phyloP scores from a whole-genome alignment of 345 rosid genomes.

The Eucalyptus regnans region DNA sequence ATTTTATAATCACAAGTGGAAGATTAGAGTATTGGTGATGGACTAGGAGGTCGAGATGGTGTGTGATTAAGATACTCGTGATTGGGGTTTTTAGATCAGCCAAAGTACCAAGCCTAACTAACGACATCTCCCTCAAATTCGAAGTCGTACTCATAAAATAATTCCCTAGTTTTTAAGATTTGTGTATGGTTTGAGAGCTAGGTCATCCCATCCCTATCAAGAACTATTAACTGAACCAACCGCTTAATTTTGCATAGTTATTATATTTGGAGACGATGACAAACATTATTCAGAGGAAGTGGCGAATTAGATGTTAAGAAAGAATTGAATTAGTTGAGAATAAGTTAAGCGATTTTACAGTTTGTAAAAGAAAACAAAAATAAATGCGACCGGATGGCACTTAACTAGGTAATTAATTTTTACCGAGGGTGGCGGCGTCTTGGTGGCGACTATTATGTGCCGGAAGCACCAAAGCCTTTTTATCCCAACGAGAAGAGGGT shows the following conservation, averaged over 20 bases:
- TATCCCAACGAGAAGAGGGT: background rate
- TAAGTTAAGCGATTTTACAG: background rate
- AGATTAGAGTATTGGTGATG: background rate
- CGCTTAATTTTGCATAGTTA: background rate
- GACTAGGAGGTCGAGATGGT: background rate
- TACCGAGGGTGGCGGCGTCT: background rate
- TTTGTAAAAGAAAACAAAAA: background rate
- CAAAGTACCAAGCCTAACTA: background rate
- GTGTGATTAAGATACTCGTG: background rate
- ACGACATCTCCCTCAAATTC: background rate
- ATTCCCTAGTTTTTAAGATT: background rate
- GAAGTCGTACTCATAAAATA: background rate
- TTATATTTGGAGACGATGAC: background rate
- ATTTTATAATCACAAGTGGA: background rate
- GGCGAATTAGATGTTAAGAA: background rate
- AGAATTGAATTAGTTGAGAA: background rate
- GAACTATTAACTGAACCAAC: background rate
- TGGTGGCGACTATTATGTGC: background rate
- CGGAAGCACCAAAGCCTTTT: background rate
- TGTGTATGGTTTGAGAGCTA: background rate
- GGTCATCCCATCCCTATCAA: background rate
- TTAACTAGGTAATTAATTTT: background rate
- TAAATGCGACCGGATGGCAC: background rate
- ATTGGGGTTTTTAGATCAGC: background rate
- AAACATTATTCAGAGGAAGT: background rate